Base-by-base conservation (phyloP, 768 basidiomycete species). In the Podaxis sp. region DNA sequence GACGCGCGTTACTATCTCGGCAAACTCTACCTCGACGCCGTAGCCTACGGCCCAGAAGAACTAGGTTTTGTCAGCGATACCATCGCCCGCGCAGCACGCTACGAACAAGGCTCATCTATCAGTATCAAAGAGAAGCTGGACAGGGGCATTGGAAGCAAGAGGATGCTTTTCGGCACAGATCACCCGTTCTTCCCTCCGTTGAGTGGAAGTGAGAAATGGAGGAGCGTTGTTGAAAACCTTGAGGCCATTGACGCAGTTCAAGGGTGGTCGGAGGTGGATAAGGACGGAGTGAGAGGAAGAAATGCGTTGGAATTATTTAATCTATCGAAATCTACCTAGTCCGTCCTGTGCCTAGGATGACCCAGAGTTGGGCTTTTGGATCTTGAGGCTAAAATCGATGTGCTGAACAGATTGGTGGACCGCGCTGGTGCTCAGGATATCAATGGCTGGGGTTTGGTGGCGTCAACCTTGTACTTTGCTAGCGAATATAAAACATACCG, bases 321-420 rank as follows among this genome's bases (percentile, higher is more conserved):
- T 66, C 68, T 90, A 61, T 37, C 41, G 17, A 38, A 27, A 25
- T 40, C 7, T 36, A 36, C 11, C 47, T 51, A 49, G 43, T 4
- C 17, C 5, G 54, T 25, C 15, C 38, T 24, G n/a, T 49, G 2
- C 29, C 50, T 56, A 59, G 15, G 46, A 19, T 8, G 59, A 41
- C 13, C 6, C 52, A 11, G 19, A 49, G 61, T 80, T 80, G 9
- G 85, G 82, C 67, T 82, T 82, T 75, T 96, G 94, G 64, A 98
- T 89, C 83, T 98, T 98, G 69, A 99, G 81, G 69, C 94, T 97
- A 74, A 96, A 99, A 73, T 98, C 97, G 65, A 98, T 88, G 70
- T 97, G 95, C 66, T 86, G 93, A 25, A 93, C 93, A 1, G 91
- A 93, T 74, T 98, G 93, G 67, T 96, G 94, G 25, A 95, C 91